phyloP scores from a whole-genome alignment of 331 rosid genomes.

The Arachis monticola region DNA sequence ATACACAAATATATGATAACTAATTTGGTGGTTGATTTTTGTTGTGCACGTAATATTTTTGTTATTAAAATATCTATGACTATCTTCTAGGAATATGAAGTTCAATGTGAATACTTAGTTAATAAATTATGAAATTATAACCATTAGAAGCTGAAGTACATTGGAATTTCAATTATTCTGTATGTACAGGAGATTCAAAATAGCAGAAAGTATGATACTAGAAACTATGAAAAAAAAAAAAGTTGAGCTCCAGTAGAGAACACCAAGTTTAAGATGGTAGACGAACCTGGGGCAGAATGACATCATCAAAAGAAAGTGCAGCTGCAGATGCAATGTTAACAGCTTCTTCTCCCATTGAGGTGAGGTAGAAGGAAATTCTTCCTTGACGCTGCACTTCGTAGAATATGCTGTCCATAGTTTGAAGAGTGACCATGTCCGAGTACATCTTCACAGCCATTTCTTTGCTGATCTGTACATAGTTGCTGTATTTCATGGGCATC shows the following conservation, averaged over 20 bases:
- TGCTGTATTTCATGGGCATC: constrained; percentile 35
- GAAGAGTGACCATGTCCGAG: constrained; percentile 64
- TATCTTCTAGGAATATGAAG: not conserved
- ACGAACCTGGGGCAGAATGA: constrained; percentile 70
- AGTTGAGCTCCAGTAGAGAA: constrained; percentile 14
- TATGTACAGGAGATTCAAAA: not conserved
- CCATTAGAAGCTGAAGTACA: not conserved
- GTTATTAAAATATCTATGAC: not conserved
- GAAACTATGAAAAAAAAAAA: not conserved
- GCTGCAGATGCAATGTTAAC: constrained; percentile 74
- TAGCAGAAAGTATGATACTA: not conserved
- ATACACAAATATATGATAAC: too few relatives aligned
- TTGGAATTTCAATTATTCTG: not conserved
- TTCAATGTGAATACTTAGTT: constrained; percentile 4
- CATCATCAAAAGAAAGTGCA: constrained; percentile 63
- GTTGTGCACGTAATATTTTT: too few relatives aligned
- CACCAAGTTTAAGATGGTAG: not conserved
- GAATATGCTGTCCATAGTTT: constrained; percentile 70
- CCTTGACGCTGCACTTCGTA: constrained; percentile 81
- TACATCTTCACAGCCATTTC: constrained; percentile 67
- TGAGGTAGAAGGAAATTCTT: constrained; percentile 75
- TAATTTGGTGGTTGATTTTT: too few relatives aligned
- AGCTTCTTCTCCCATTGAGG: constrained; percentile 75
- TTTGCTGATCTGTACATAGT: constrained; percentile 54
- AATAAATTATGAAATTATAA: not conserved